Base-by-base conservation (phyloP, 495 filamentous ascomycete genomes). In the Aspergillus taichungensis region DNA sequence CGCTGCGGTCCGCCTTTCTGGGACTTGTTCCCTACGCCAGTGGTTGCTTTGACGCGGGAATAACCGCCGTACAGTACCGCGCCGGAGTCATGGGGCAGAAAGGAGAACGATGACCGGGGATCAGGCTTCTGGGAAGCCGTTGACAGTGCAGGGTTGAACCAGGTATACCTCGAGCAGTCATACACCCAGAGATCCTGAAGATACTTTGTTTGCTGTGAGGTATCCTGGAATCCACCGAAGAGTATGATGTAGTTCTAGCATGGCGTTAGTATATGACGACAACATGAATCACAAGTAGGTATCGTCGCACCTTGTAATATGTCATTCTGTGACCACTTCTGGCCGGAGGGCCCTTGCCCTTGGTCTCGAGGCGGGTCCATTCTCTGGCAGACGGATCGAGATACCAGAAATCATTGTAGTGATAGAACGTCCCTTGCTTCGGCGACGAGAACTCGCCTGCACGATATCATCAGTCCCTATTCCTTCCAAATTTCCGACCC, bases 341-440 rank as follows among this genome's bases (percentile, higher is more conserved):
- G 6, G 92, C 91, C 6, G 90, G 88, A 13, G 92, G 92, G 0
- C 80, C 78, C 61, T 90, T 88, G 37, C 86, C 85, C 69, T 95
- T 95, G 40, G 68, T 73, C 61, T 98, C 92, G 27, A 98, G 60
- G 28, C 88, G 79, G 35, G 79, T 84, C 92, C 92, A 98, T 68
- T 98, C 92, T 45, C 86, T 75, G 0, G 80, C 77, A 6, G 75
- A 71, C 0, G 88, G 80, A 42, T 95, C 88, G 31, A 96, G 79
- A 29, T 85, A 75, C 92, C 92, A 98, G 60, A 97, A 96, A 59
- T 96, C 92, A 62, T 95, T 94, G 68, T 98, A 98, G 55, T 98
- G 92, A 59, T 98, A 96, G 60, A 98, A 98, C 1, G 91, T 98
- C 4, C 92, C 92, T 61, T 98, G 92, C 56, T 96, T 98, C 1